These are phyloP conservation scores for Scleroderma citrinum DNA, from an alignment of 768 basidiomycete genomes.

Conservation along the genomic window DNA sequence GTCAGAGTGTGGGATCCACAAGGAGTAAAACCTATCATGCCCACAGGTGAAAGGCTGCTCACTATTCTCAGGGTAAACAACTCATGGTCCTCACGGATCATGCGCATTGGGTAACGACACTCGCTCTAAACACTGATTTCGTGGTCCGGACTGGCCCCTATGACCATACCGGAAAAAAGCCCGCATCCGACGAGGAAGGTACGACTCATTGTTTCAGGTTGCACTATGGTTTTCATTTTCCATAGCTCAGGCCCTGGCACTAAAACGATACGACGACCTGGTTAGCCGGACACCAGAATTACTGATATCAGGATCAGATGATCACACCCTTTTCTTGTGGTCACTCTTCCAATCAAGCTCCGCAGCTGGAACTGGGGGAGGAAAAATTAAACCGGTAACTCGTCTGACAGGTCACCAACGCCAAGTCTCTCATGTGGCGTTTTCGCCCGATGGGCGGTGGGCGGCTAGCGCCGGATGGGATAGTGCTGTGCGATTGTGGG, in stretches of 20 bases:
- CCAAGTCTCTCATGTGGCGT: slow-evolving; percentile 89
- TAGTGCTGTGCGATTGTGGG: slow-evolving; percentile 88
- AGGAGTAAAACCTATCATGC: slow-evolving; percentile 41
- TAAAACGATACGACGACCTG: slow-evolving; percentile 70
- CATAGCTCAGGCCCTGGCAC: slow-evolving; percentile 71
- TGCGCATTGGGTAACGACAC: slow-evolving; percentile 98
- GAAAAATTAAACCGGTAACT: slow-evolving; percentile 63
- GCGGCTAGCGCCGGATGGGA: slow-evolving; percentile 92
- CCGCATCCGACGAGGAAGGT: slow-evolving; percentile 82
- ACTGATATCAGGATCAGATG: slow-evolving; percentile 93
- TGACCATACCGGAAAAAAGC: slow-evolving; percentile 78
- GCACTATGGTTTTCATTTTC: not conserved
- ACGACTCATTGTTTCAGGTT: slow-evolving; percentile 6
- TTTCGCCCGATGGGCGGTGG: slow-evolving; percentile 90
- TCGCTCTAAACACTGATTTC: slow-evolving; percentile 93
- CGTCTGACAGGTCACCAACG: slow-evolving; percentile 93
- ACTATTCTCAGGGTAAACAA: slow-evolving; percentile 60
- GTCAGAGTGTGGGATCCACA: slow-evolving; percentile 93
- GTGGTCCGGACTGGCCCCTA: slow-evolving; percentile 92
- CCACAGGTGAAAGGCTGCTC: not conserved
- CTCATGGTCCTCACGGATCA: slow-evolving; percentile 88
- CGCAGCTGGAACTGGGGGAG: slow-evolving; percentile 24
- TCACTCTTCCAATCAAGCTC: slow-evolving; percentile 57
- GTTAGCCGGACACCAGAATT: slow-evolving; percentile 65
- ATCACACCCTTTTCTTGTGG: slow-evolving; percentile 98